A percentile compares a stretch with the other conserved stretches of the same genome.
phyloP scores from a whole-genome alignment of 1,139 yeast genomes.

The Yamadazyma songkhlaensis region DNA sequence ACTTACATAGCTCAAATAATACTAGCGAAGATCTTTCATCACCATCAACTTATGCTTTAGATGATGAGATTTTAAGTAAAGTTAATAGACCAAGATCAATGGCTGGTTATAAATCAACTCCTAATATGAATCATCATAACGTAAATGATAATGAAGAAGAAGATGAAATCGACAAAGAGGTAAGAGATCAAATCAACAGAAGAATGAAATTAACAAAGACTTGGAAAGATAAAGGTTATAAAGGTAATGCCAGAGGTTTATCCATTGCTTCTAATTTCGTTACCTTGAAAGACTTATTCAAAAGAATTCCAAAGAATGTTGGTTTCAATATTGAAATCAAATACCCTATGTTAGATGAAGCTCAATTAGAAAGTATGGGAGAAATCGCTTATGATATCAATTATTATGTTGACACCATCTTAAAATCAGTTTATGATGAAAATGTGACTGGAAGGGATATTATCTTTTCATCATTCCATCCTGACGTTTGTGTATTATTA shows the following conservation, averaged over 20 bases:
- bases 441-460: conserved; percentile 78
- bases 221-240: conserved; percentile 81
- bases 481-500: conserved; percentile 82
- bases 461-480: conserved; percentile 91
- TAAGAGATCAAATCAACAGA: conserved; percentile 43
- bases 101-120: conserved; percentile 37
- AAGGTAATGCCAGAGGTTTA: conserved; percentile 87
- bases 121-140: conserved; percentile 14
- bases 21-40: conserved; percentile 12
- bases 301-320: conserved; percentile 73
- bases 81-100: conserved; percentile 39
- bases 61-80: conserved; percentile 37
- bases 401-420: conserved; percentile 81
- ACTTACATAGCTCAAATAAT: conserved; percentile 2
- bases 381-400: conserved; percentile 82
- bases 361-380: conserved; percentile 85
- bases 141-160: conserved; percentile 12
- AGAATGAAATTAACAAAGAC: conserved; percentile 87
- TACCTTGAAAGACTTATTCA: conserved; percentile 80
- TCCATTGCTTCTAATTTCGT: conserved; percentile 92
- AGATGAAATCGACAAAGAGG: conserved; percentile 39
- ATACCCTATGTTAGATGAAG: conserved; percentile 94
- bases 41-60: conserved; percentile 25
- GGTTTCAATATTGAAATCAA: conserved; percentile 96
- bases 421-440: conserved; percentile 73